Percentiles rank a stretch among this genome's conserved stretches.
phyloP scores from a whole-genome alignment of 208 protist genomes.

The Trichomonas vaginalis region DNA sequence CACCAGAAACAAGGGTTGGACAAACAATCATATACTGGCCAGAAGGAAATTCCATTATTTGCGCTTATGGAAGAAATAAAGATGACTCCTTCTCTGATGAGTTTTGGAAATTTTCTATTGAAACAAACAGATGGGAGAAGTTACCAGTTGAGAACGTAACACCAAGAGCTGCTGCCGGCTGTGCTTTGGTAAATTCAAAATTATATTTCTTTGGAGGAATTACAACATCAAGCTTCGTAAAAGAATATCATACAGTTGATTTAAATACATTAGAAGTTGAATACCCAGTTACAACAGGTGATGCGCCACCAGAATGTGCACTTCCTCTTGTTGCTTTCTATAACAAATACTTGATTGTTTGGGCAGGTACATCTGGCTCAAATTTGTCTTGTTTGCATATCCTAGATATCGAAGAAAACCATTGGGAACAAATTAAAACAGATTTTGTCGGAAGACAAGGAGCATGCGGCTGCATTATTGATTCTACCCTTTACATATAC shows the following conservation, averaged over 20 bases:
- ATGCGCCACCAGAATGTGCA: background rate
- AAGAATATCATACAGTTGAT: background rate
- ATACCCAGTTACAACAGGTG: background rate
- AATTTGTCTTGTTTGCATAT: background rate
- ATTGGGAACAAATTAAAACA: background rate
- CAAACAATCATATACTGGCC: background rate
- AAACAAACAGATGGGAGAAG: background rate
- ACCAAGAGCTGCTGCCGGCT: background rate
- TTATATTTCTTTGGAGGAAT: background rate
- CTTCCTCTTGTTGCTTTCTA: background rate
- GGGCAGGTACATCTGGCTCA: background rate
- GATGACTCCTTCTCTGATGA: background rate
- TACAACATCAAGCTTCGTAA: background rate
- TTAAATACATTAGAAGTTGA: background rate
- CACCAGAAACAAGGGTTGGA: background rate
- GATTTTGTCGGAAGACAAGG: background rate
- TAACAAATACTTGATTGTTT: background rate
- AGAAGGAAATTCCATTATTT: background rate
- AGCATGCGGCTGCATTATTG: background rate
- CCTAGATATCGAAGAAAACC: background rate
- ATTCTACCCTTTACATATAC: background rate
- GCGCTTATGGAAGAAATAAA: background rate
- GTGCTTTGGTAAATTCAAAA: background rate
- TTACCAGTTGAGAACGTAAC: background rate
- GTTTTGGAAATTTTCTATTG: constrained; percentile 6